Percentiles rank a stretch among this genome's conserved stretches.
These are phyloP conservation scores for Acacia melanoxylon DNA, from an alignment of 306 rosid species.

Conservation along the genomic window DNA sequence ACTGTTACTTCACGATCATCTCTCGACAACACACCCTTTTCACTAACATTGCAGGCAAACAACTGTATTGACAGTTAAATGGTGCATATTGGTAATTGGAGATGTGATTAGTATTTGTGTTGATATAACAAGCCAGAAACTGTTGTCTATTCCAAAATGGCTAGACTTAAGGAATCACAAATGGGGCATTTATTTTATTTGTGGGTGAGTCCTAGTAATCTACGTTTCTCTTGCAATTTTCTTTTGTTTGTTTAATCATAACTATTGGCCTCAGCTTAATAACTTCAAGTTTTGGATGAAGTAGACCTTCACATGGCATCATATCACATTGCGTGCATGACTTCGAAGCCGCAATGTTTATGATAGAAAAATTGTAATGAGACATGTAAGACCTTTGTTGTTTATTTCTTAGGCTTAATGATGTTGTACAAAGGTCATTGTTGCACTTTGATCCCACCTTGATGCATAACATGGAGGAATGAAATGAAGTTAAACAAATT, in stretches of 20 bases:
- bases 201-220: slow-evolving; percentile 55
- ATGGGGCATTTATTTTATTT: slow-evolving; percentile 84
- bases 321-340: neutral
- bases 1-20: neutral
- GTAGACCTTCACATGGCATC: neutral
- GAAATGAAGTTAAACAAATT: neutral
- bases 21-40: slow-evolving; percentile 25
- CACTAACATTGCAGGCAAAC: slow-evolving; percentile 24
- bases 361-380: too few relatives aligned
- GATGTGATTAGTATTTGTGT: slow-evolving; percentile 20
- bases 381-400: neutral
- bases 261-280: neutral
- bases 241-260: neutral
- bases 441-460: neutral
- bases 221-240: neutral
- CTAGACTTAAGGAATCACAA: slow-evolving; percentile 70
- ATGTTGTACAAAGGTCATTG: neutral
- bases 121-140: slow-evolving; percentile 17
- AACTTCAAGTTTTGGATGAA: neutral
- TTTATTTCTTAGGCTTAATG: neutral
- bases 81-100: slow-evolving; percentile 15
- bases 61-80: neutral
- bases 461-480: neutral
- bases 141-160: slow-evolving; percentile 36
- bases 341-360: too few relatives aligned